A percentile compares a stretch with the other conserved stretches of the same genome.
phyloP scores from a whole-genome alignment of 306 rosid genomes.

The Cucumis melo region DNA sequence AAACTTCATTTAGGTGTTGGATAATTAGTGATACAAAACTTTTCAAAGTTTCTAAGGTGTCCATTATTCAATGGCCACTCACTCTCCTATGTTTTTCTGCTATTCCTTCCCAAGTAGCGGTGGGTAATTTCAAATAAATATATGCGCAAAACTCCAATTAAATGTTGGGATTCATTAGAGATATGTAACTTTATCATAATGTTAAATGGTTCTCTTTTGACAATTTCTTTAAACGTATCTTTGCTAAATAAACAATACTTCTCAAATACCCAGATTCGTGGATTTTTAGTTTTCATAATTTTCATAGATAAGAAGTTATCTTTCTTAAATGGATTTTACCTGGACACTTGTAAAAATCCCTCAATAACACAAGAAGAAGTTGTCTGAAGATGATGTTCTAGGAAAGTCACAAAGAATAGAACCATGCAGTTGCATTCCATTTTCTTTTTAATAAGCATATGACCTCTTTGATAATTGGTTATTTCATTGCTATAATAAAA shows the following conservation, averaged over 20 bases:
- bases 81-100: not conserved
- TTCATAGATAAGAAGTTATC: not conserved
- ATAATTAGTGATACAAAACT: too few species aligned
- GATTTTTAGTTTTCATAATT: not conserved
- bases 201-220: not conserved
- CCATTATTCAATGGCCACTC: too few species aligned
- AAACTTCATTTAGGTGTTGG: not conserved
- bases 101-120: not conserved
- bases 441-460: not conserved
- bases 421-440: not conserved
- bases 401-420: not conserved
- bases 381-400: not conserved
- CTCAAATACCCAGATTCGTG: not conserved
- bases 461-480: not conserved
- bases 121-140: not conserved
- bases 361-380: not conserved
- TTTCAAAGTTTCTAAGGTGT: too few species aligned
- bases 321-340: not conserved
- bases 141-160: not conserved
- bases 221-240: not conserved
- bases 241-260: not conserved
- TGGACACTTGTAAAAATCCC: not conserved
- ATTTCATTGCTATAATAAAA: not conserved
- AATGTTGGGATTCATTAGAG: not conserved
- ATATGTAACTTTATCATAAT: not conserved